Percentiles rank a stretch among this genome's conserved stretches.
phyloP scores from a whole-genome alignment of 2,329 filamentous ascomycete species.

The Colletotrichum chlorophyti region DNA sequence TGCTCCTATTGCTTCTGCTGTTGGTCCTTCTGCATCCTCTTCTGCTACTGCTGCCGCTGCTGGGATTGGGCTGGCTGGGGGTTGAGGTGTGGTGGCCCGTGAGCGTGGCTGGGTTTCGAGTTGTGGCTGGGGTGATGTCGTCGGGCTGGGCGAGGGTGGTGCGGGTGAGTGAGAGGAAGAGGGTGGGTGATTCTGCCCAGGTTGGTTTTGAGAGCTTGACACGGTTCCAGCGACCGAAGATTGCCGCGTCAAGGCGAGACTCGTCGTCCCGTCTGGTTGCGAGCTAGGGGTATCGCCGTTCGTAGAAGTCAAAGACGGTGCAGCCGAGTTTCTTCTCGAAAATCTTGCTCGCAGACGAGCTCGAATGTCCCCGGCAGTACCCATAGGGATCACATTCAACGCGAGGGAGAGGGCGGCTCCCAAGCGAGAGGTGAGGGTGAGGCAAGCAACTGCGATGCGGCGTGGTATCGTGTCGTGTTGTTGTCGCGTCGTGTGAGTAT shows the following conservation, averaged over 20 bases:
- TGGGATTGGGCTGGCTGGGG: constrained; percentile 13
- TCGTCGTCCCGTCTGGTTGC: constrained; percentile 35
- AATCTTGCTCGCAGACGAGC: constrained; percentile 56
- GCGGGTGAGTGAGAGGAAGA: not conserved
- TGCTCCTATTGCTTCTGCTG: too few species aligned
- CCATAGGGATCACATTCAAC: constrained; percentile 14
- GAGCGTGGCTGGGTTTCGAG: not conserved
- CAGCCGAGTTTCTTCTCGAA: constrained; percentile 48
- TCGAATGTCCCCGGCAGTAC: constrained; percentile 47
- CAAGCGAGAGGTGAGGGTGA: not conserved
- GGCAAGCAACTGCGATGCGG: not conserved
- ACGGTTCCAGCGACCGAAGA: constrained; percentile 26
- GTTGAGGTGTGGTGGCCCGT: constrained; percentile 1
- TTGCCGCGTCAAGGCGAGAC: constrained; percentile 26
- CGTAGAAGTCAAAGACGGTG: constrained; percentile 44
- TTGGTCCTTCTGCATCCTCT: too few species aligned
- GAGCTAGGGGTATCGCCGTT: constrained; percentile 35
- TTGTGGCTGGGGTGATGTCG: constrained; percentile 5
- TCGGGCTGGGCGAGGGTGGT: constrained; percentile 6
- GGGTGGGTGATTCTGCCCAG: not conserved
- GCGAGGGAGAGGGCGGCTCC: not conserved
- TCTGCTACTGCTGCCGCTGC: constrained; percentile 10
- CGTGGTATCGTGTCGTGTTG: not conserved
- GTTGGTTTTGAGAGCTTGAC: constrained; percentile 24
- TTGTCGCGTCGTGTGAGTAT: not conserved